Conservation (phyloP, 495 filamentous ascomycete genomes). For the Astrothelium subdiscretum region DNA sequence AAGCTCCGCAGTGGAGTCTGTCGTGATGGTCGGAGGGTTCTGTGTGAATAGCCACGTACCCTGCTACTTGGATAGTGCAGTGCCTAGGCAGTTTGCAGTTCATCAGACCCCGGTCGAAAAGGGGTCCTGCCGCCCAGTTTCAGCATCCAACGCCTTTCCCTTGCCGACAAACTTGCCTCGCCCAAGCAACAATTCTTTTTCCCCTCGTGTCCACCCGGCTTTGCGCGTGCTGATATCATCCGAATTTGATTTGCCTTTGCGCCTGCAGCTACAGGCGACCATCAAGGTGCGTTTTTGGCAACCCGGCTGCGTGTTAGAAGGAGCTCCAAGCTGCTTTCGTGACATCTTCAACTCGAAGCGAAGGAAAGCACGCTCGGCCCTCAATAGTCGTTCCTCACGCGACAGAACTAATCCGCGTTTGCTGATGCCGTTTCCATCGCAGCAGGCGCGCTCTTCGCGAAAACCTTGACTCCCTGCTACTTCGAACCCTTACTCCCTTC, state of each 20-base stretch:
- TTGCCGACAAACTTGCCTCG: slow-evolving; percentile 1
- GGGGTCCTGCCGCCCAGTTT: neutral
- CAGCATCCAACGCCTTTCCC: slow-evolving; percentile 2
- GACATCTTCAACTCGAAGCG: neutral
- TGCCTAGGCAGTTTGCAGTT: too few species aligned
- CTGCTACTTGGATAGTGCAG: neutral
- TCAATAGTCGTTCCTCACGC: neutral
- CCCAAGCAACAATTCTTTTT: neutral
- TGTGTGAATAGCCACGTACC: neutral
- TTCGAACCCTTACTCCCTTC: neutral
- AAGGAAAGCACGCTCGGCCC: neutral
- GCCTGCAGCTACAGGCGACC: neutral
- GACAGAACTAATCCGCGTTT: neutral
- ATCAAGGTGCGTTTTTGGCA: neutral
- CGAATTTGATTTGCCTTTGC: neutral
- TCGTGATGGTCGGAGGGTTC: neutral
- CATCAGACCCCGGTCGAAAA: neutral
- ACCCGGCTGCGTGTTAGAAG: neutral
- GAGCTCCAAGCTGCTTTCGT: neutral
- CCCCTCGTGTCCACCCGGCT: neutral
- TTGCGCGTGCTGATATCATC: neutral
- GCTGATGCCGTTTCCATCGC: neutral
- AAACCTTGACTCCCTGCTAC: neutral
- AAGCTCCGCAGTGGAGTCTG: neutral
- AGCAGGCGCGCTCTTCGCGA: neutral